Conservation (phyloP, 768 basidiomycete genomes). For the Xerocomellus chrysenteron region DNA sequence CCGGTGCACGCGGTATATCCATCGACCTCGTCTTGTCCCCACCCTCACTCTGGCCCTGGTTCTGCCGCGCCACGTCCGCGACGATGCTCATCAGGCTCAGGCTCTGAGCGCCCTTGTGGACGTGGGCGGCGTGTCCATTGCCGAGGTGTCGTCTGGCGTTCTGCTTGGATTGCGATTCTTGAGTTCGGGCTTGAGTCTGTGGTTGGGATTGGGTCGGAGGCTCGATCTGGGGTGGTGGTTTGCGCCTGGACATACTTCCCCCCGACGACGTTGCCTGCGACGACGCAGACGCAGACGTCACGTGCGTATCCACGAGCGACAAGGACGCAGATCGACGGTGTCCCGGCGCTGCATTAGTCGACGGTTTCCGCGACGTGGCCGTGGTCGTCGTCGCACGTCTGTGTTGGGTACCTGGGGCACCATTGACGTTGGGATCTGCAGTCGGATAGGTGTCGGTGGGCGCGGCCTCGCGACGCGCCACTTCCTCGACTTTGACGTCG, state of each 20-base stretch:
- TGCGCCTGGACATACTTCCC: conserved; percentile 8
- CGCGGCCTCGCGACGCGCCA: not conserved
- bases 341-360: not conserved
- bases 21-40: conserved; percentile 15
- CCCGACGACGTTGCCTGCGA: not conserved
- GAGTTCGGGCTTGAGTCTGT: not conserved
- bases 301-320: conserved; percentile 1
- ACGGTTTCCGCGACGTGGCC: not conserved
- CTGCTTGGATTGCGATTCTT: conserved; percentile 8
- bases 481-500: not conserved
- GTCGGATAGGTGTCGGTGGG: not conserved
- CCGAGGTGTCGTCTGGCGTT: not conserved
- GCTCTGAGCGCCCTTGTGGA: conserved; percentile 7
- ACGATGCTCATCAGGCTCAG: conserved; percentile 67
- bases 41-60: conserved; percentile 35
- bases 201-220: not conserved
- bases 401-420: not conserved
- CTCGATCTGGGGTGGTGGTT: conserved; percentile 3
- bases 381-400: conserved; percentile 4
- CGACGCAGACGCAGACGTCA: not conserved
- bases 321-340: conserved; percentile 20
- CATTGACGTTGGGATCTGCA: not conserved
- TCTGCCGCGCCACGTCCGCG: conserved; percentile 52
- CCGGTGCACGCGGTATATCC: conserved; percentile 25
- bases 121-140: conserved; percentile 16